These are phyloP conservation scores for Pythium apleroticum DNA, from an alignment of 352 stramenopile genomes.

Conservation along the genomic window DNA sequence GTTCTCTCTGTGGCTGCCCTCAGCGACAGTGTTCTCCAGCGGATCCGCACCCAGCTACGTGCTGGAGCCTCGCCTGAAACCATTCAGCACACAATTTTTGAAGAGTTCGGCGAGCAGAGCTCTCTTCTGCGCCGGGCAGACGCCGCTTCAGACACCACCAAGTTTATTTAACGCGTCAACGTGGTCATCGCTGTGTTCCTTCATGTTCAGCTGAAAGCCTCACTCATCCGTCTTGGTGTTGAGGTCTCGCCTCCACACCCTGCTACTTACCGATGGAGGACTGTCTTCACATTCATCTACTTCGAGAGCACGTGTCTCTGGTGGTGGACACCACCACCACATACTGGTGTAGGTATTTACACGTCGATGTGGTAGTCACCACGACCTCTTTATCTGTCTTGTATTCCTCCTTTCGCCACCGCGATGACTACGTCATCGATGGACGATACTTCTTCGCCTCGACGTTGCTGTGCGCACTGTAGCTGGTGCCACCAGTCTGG, in stretches of 20 bases:
- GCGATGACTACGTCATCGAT: slow-evolving; percentile 52
- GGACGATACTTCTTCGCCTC: slow-evolving; percentile 88
- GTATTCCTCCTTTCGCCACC: not conserved
- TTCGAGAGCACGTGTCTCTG: no score
- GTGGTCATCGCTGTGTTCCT: not conserved
- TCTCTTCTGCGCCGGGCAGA: slow-evolving; percentile 38
- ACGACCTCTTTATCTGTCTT: not conserved
- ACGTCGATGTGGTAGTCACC: no score
- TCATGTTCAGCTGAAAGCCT: no score
- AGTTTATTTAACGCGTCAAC: slow-evolving; percentile 43
- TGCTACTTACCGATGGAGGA: no score
- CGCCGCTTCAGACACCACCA: slow-evolving; percentile 43
- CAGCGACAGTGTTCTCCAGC: slow-evolving; percentile 51
- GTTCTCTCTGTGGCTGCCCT: slow-evolving; percentile 52
- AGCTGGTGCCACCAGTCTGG: slow-evolving; percentile 72
- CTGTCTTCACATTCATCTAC: no score
- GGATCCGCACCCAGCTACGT: slow-evolving; percentile 48
- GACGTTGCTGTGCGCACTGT: slow-evolving; percentile 83
- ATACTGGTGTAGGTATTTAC: no score
- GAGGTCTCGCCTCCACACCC: no score
- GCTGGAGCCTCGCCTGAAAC: slow-evolving; percentile 17
- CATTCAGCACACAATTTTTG: slow-evolving; percentile 40
- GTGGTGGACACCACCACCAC: no score
- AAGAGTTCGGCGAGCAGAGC: slow-evolving; percentile 43
- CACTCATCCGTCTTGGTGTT: no score